Percentiles rank a stretch among this genome's conserved stretches.
Conservation (phyloP, 257 asterid genomes). For the Solanum pimpinellifolium region DNA sequence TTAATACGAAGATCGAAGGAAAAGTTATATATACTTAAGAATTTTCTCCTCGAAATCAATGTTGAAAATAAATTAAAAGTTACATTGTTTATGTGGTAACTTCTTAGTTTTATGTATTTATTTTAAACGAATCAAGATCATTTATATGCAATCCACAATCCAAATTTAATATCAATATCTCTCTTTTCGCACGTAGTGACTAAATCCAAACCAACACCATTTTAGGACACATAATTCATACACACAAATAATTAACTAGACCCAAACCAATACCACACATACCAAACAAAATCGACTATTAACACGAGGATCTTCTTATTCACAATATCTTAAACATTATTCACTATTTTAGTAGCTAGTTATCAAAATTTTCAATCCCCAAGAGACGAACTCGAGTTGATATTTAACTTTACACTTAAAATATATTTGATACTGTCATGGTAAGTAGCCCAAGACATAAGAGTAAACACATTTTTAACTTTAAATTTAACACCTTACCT, state of each 20-base stretch:
- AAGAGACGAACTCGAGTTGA: neutral
- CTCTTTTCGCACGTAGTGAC: neutral
- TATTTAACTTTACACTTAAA: neutral
- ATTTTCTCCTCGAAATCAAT: neutral
- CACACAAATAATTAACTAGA: too few relatives aligned
- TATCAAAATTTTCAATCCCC: accelerated
- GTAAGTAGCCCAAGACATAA: neutral
- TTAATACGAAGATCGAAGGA: neutral
- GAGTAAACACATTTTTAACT: neutral
- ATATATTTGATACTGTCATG: neutral
- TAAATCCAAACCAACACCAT: too few relatives aligned
- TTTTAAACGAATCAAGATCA: too few relatives aligned
- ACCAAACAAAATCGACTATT: too few relatives aligned
- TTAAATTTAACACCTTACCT: neutral
- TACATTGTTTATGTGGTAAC: neutral
- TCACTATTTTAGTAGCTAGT: neutral
- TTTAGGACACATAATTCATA: too few relatives aligned
- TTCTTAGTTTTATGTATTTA: too few relatives aligned
- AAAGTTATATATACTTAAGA: too few relatives aligned
- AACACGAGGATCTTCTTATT: neutral
- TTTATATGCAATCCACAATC: too few relatives aligned
- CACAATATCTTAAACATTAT: neutral
- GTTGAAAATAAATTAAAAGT: too few relatives aligned
- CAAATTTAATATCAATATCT: too few relatives aligned
- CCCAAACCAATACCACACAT: neutral